Base-by-base conservation (phyloP, 371 early-diverging fungal species). In the Syncephalis fuscata region DNA sequence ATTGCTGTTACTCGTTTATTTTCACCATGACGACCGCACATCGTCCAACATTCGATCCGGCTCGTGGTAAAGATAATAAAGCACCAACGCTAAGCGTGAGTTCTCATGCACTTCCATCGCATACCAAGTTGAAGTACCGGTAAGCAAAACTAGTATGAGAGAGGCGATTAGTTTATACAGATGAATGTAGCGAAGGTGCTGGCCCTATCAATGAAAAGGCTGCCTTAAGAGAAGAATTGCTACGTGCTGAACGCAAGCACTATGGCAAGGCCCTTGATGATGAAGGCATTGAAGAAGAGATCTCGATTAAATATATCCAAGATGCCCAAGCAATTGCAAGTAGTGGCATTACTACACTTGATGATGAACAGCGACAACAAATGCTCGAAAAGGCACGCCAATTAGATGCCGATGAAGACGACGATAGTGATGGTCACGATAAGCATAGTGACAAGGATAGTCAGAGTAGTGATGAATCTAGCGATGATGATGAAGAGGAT, bases 61-160 rank as follows among this genome's bases (percentile, higher is more conserved):
- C 87, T 41, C 71, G 78, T 51, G 87, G 85, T 44, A 74, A 75
- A 49, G 79, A 73, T 27, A 76, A 68, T 45, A 70, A 71, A 50
- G 88, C 85, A 27, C 84, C 91, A 3, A 73, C 82, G 36, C 70
- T 74, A 46, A 77, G 81, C 55, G 67, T 74, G 43, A 75, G 82
- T 45, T 68, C 82, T 48, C 76, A 84, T 50, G 92, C 87, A 63
- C 67, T 90, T 37, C 76, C 83, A 20, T 68, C 84, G 14, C 91
- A 93, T 55, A 89, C 86, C 17, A 82, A 81, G 52, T 78, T 95
- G 51, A 95, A 95, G 63, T 73, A 74, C 58, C 70, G 87, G 78
- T 71, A 65, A 39, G 32, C 50, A 38, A 27, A 36, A 45, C n/a
- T n/a, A n/a, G n/a, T n/a, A 11, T 5, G n/a, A 19, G 45, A 7